Conservation (phyloP, 2,329 filamentous ascomycete species). For the Massarina eburnea region DNA sequence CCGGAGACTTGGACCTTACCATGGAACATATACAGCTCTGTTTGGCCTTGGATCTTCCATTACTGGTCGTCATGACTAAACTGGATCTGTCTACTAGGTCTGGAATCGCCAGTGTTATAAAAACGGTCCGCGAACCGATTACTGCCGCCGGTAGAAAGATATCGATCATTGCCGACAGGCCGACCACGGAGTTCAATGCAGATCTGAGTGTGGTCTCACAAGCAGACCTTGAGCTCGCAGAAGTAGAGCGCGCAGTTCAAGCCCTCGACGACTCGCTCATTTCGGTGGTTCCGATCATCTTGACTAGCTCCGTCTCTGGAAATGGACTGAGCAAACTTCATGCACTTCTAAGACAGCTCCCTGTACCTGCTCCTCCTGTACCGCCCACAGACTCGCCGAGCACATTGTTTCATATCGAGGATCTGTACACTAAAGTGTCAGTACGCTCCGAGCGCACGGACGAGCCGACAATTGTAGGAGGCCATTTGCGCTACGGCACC, state of each 20-base stretch:
- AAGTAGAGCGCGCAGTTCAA: slow-evolving; percentile 51
- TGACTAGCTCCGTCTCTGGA: slow-evolving; percentile 85
- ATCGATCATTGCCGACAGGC: slow-evolving; percentile 59
- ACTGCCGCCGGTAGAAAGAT: slow-evolving; percentile 76
- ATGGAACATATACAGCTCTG: slow-evolving; percentile 83
- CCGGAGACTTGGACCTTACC: slow-evolving; percentile 68
- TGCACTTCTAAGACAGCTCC: slow-evolving; percentile 75
- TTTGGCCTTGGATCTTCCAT: slow-evolving; percentile 73
- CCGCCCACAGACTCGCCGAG: slow-evolving; percentile 50
- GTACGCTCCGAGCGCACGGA: slow-evolving; percentile 17
- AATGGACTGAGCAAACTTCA: slow-evolving; percentile 80
- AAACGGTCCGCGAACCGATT: slow-evolving; percentile 72
- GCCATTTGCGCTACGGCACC: slow-evolving; percentile 76
- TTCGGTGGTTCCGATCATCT: slow-evolving; percentile 73
- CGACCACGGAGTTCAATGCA: slow-evolving; percentile 34
- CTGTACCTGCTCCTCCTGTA: slow-evolving; percentile 52
- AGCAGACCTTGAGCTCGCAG: slow-evolving; percentile 61
- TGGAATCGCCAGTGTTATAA: slow-evolving; percentile 66
- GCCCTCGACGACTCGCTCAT: slow-evolving; percentile 51
- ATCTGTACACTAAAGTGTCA: slow-evolving; percentile 71
- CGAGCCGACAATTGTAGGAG: slow-evolving; percentile 69
- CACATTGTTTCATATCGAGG: slow-evolving; percentile 85
- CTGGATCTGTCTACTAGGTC: slow-evolving; percentile 79
- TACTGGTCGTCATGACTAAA: slow-evolving; percentile 86
- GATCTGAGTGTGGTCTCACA: slow-evolving; percentile 58